These are phyloP conservation scores for Trichaptum fuscoviolaceum DNA, from an alignment of 768 basidiomycete genomes.

Conservation along the genomic window DNA sequence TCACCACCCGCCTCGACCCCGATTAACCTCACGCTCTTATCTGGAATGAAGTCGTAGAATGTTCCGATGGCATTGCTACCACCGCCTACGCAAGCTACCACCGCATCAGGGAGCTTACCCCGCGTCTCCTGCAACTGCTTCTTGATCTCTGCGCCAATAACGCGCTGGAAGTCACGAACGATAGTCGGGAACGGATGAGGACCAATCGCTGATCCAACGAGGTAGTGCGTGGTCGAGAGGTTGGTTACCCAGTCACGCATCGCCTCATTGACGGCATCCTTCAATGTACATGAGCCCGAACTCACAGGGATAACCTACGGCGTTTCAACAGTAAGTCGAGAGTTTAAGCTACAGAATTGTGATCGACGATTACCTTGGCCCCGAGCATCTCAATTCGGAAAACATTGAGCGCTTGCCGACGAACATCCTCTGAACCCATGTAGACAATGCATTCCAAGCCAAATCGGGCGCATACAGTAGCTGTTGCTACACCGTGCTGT, in stretches of 20 bases:
- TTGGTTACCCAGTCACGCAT: conserved; percentile 99
- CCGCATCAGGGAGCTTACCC: conserved; percentile 88
- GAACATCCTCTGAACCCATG: conserved; percentile 98
- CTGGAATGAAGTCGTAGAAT: conserved; percentile 93
- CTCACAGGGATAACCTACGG: conserved; percentile 84
- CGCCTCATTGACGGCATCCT: conserved; percentile 98
- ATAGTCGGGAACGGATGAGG: conserved; percentile 99
- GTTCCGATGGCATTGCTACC: conserved; percentile 97
- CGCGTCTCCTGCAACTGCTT: conserved; percentile 62
- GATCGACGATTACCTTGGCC: conserved; percentile 53
- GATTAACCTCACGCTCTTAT: conserved; percentile 77
- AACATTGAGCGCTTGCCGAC: conserved; percentile 93
- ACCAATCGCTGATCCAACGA: conserved; percentile 95
- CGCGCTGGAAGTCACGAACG: conserved; percentile 94
- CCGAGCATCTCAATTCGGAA: conserved; percentile 98
- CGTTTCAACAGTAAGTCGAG: too few relatives aligned
- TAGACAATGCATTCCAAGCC: conserved; percentile 93
- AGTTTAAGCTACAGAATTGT: not conserved
- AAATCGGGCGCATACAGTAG: conserved; percentile 96
- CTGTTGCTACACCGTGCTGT: conserved; percentile 98
- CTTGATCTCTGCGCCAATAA: conserved; percentile 95
- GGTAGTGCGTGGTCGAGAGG: conserved; percentile 88
- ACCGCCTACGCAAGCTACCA: conserved; percentile 97
- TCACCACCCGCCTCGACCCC: conserved; percentile 99
- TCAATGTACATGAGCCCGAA: conserved; percentile 91